These are phyloP conservation scores for Salvia rosmarinus DNA, from an alignment of 257 asterid genomes.

Conservation along the genomic window DNA sequence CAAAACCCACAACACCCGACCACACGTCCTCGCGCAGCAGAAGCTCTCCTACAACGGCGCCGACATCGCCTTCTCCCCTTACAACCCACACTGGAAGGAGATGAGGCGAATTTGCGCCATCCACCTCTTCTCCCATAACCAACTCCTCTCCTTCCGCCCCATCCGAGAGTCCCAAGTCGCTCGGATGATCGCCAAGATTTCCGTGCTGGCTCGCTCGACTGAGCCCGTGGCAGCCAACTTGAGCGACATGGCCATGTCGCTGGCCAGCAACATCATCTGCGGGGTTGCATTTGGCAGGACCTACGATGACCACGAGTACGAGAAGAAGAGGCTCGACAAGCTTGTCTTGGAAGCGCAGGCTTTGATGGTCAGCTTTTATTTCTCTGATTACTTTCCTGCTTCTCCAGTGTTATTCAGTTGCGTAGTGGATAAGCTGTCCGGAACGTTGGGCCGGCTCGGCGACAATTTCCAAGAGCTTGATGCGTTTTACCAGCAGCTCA, in stretches of 20 bases:
- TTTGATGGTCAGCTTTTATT: constrained; percentile 43
- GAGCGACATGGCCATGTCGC: constrained; percentile 34
- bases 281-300: constrained; percentile 49
- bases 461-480: constrained; percentile 39
- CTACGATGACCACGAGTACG: constrained; percentile 39
- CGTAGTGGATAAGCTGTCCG: constrained; percentile 45
- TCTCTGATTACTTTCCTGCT: constrained; percentile 44
- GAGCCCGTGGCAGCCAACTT: neutral
- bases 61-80: constrained; percentile 46
- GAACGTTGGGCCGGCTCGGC: constrained; percentile 23
- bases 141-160: constrained; percentile 36
- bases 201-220: neutral
- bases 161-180: constrained; percentile 38
- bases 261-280: constrained; percentile 43
- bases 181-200: constrained; percentile 14
- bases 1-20: constrained; percentile 38
- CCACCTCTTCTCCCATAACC: constrained; percentile 39
- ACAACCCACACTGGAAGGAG: constrained; percentile 35
- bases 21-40: constrained; percentile 37
- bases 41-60: constrained; percentile 41
- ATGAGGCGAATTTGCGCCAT: constrained; percentile 33
- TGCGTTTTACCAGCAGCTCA: constrained; percentile 40
- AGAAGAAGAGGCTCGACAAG: constrained; percentile 36
- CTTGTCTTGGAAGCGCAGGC: constrained; percentile 43
- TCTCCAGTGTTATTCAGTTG: constrained; percentile 40